Evolutionary conservation across 495 filamentous ascomycete genomes (phyloP), one percentile per base, ranked within the genome.

Genomic region (Pyronema domesticum): DNA sequence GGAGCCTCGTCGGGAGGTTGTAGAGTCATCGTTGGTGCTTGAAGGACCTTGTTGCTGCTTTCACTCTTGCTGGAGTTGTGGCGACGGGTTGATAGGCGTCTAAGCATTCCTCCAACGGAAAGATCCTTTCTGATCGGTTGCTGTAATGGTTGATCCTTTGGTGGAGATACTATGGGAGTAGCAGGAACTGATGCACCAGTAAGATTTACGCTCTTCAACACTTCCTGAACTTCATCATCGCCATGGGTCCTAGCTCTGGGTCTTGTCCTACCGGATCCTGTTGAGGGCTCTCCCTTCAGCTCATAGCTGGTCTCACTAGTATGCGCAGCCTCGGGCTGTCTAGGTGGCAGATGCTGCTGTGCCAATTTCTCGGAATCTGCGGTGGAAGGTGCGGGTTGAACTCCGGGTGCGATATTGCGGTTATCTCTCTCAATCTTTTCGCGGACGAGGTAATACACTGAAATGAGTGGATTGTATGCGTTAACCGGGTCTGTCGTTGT

Each of bases 361-460:
- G 50, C 37, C 7, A 60, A 33, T 44, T 55, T 66, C 18, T 66
- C 63, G 33, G 40, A 37, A 33, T 66, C 63, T 9, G 55, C 37
- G n/a, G 52, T 56, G 37, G 59, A 55, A n/a, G 53, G 33, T 48
- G 54, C 35, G 11, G 57, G 53, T 23, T 65, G 63, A 40, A 55
- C 53, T 36, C 60, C 39, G 53, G 51, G 37, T 10, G 47, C 46
- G 7, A 51, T 50, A 30, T 35, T 64, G 18, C 6, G 68, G 51
- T 74, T 74, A 64, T 99, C 89, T 46, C 84, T 80, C 33, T 95
- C 88, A 55, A 85, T 76, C 69, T 95, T 96, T 70, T 99, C 91
- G 54, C 82, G 83, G 39, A 95, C 91, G 4, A 99, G 80, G 65
- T 93, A 94, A 65, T 99, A 99, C 46, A 96, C 80, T 3, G 93